phyloP scores from a whole-genome alignment of 2,329 filamentous ascomycete genomes.

The Phialocephala sp. region DNA sequence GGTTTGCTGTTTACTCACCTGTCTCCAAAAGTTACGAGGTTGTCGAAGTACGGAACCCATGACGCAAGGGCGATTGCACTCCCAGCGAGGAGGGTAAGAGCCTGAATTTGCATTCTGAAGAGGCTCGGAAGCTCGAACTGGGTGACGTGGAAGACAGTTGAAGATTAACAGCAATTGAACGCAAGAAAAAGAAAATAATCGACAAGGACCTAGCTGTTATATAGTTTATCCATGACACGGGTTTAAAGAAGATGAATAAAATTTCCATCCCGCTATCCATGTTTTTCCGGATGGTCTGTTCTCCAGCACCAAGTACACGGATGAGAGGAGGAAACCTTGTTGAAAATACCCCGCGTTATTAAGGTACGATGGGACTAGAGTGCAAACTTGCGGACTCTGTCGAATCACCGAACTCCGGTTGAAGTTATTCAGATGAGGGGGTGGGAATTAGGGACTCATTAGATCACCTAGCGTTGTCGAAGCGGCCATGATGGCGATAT shows the following conservation, averaged over 20 bases:
- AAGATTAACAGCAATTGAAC: not conserved
- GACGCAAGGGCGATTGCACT: slow-evolving; percentile 19
- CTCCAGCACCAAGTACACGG: slow-evolving; percentile 14
- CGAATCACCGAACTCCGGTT: slow-evolving; percentile 11
- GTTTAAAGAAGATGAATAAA: not conserved
- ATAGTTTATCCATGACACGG: not conserved
- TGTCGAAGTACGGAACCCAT: slow-evolving; percentile 58
- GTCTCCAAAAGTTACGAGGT: slow-evolving; percentile 74
- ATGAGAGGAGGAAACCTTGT: slow-evolving; percentile 17
- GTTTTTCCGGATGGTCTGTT: slow-evolving; percentile 23
- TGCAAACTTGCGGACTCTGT: not conserved
- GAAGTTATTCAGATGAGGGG: slow-evolving; percentile 20
- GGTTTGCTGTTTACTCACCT: slow-evolving; percentile 49
- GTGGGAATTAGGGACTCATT: slow-evolving; percentile 8
- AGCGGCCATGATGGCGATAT: not conserved
- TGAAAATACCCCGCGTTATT: slow-evolving; percentile 15
- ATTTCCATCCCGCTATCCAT: not conserved
- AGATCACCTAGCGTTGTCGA: slow-evolving; percentile 1
- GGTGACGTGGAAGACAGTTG: not conserved
- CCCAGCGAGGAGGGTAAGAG: slow-evolving; percentile 20
- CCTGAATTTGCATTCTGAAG: slow-evolving; percentile 23
- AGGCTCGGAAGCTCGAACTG: not conserved
- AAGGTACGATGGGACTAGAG: slow-evolving; percentile 12
- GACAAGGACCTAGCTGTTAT: not conserved
- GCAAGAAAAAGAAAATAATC: too few species aligned